Base-by-base conservation (phyloP, 176 grass and related monocot species). In the Eragrostis curvula region DNA sequence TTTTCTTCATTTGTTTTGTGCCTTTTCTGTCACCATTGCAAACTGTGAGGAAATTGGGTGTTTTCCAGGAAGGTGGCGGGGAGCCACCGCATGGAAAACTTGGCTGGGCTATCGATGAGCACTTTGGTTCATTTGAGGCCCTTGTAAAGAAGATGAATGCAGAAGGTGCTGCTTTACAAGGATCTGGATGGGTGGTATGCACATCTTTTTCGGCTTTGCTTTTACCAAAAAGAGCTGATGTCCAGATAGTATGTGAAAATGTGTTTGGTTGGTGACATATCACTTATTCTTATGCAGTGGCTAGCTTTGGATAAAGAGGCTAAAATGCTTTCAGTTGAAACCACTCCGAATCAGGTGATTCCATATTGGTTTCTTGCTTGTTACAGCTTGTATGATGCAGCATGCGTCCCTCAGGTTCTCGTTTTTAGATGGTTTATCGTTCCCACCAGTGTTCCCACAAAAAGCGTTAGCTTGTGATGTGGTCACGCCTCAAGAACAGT, bases 151-250 rank as follows among this genome's bases (percentile, higher is more conserved):
- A 99, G 88, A 96, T 99, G 65, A 99, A 94, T 73, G 85, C 91
- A 62, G 91, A 96, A 73, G 96, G 96, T 84, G 93, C 93, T 81
- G 96, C 89, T 87, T 80, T 99, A 82, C 96, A 99, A 87, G 96
- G 96, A 83, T 99, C 96, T 85, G 96, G 96, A 93, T 99, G 96
- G 96, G 96, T 99, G 93, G 96, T 99, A 57, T 67, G 93, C 84
- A 84, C 30, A 56, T 28, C 10, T 55, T 7, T 29, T 12, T 29
- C 28, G 65, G 11, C 59, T 21, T 85, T 78, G 48, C 32, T 81
- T 83, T 68, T 53, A 62, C 72, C 11, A 0, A 27, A 44, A 66
- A 71, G 17, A 52, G 43, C 8, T 40, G 17, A 6, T 73, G 40
- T 42, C 41, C 45, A 75, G n/a, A 67, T 73, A 73, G 27, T n/a